Conservation (phyloP, 1,284 basidiomycete genomes). For the Waitea zeae region DNA sequence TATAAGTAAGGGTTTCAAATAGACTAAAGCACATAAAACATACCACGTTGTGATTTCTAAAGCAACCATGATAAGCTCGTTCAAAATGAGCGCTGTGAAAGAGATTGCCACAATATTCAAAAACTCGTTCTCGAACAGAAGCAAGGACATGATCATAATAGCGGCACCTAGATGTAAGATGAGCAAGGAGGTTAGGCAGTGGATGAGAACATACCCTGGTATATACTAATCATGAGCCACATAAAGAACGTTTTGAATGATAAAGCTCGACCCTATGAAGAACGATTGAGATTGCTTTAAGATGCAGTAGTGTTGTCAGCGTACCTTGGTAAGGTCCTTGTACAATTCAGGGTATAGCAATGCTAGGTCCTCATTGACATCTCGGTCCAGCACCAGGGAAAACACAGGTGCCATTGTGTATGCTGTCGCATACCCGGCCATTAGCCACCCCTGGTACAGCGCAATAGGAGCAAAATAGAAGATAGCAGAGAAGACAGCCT, state of each 20-base stretch:
- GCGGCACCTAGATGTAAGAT: conserved; percentile 50
- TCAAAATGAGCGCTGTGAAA: conserved; percentile 90
- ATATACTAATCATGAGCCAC: conserved; percentile 95
- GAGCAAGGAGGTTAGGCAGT: background rate
- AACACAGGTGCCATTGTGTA: conserved; percentile 99
- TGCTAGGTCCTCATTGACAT: conserved; percentile 92
- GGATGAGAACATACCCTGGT: conserved; percentile 56
- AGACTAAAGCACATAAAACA: conserved; percentile 9
- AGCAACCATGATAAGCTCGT: conserved; percentile 98
- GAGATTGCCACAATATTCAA: conserved; percentile 97
- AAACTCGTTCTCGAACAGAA: conserved; percentile 96
- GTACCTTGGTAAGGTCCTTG: conserved; percentile 89
- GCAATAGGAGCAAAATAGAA: conserved; percentile 99
- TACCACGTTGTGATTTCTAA: conserved; percentile 95
- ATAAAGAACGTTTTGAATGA: conserved; percentile 97
- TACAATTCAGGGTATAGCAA: conserved; percentile 95
- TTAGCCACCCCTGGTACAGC: conserved; percentile 94
- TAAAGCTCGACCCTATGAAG: conserved; percentile 64
- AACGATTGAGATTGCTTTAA: conserved; percentile 5
- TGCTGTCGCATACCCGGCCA: conserved; percentile 95
- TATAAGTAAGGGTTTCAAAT: conserved; percentile 5
- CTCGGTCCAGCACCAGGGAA: conserved; percentile 88
- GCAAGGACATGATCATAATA: conserved; percentile 95
- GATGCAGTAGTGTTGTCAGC: no score
- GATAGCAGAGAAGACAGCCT: conserved; percentile 92